Percentiles rank a stretch among this genome's conserved stretches.
Evolutionary conservation across 345 rosid genomes (phyloP).

Genomic region (Draba incana): DNA sequence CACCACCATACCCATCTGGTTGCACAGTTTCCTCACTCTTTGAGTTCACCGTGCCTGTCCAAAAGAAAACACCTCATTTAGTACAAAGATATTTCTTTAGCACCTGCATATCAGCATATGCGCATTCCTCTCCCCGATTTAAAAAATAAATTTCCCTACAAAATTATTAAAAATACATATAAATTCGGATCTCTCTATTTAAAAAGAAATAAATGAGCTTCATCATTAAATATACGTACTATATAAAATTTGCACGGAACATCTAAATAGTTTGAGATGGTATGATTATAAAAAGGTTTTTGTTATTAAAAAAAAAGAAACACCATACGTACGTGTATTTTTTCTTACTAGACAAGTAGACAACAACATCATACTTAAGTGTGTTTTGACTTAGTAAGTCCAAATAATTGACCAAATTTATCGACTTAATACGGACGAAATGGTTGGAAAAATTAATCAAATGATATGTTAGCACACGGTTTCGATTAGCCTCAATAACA

Average conservation of each 20-base stretch:
- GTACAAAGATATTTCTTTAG: background rate
- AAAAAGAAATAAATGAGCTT: no score
- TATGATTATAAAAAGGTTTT: no score
- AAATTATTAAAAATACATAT: background rate
- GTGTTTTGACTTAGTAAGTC: background rate
- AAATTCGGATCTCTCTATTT: no score
- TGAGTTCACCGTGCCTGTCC: background rate
- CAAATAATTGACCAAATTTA: background rate
- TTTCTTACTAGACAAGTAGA: background rate
- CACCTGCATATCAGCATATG: background rate
- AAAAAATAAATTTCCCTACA: background rate
- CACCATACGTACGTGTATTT: background rate
- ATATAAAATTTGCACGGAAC: background rate
- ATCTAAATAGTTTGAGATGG: background rate
- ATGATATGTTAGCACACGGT: background rate
- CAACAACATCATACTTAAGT: background rate
- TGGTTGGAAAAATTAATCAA: background rate
- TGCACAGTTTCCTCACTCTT: constrained; percentile 9
- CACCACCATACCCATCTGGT: background rate
- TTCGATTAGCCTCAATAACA: background rate
- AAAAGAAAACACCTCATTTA: background rate
- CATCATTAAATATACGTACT: background rate
- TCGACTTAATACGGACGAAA: background rate
- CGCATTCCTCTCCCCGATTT: background rate
- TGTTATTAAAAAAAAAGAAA: background rate